These are phyloP conservation scores for Solanum pennellii DNA, from an alignment of 257 asterid species.

Conservation along the genomic window DNA sequence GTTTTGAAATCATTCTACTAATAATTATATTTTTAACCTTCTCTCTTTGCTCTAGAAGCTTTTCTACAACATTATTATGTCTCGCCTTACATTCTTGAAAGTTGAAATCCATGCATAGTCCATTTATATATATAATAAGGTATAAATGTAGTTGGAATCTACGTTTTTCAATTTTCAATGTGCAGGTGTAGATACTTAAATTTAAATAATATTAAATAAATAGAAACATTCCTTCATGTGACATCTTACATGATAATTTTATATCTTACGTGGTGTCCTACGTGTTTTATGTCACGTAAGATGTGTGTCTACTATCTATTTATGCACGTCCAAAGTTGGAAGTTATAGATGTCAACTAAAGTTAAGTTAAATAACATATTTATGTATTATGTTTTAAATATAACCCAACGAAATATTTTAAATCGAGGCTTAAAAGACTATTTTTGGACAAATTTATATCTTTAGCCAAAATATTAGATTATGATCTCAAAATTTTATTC, in stretches of 20 bases:
- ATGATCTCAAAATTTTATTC: background rate
- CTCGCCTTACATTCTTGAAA: background rate
- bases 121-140: background rate
- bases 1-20: background rate
- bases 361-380: background rate
- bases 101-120: background rate
- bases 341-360: fast-evolving
- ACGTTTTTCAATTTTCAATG: too few species aligned
- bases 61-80: background rate
- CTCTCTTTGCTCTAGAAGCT: background rate
- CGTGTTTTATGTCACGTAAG: background rate
- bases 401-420: too few species aligned
- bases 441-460: background rate
- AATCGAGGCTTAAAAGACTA: background rate
- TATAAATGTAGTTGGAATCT: too few species aligned
- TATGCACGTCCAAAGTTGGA: too few species aligned
- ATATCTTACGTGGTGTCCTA: fast-evolving
- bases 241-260: too few species aligned
- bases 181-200: too few species aligned
- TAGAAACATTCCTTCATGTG: too few species aligned
- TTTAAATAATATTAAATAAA: too few species aligned
- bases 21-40: background rate
- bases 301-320: background rate
- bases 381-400: too few species aligned
- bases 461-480: background rate